These are phyloP conservation scores for Thermochaetoides dissita DNA, from an alignment of 2,329 filamentous ascomycete species.

Conservation along the genomic window DNA sequence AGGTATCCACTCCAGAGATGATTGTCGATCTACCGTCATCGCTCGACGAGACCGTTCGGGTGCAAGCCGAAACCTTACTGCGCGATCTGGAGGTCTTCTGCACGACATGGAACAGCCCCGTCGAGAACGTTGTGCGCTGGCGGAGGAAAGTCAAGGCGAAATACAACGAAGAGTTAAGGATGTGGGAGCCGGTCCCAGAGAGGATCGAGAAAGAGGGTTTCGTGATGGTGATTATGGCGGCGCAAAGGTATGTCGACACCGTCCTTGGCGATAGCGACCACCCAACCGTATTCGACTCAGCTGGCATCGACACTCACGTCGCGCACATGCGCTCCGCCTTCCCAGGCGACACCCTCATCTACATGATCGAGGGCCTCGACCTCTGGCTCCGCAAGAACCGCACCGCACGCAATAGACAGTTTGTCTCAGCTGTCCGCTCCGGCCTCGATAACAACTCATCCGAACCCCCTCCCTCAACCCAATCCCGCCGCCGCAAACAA, in stretches of 20 bases:
- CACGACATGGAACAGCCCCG: conserved; percentile 29
- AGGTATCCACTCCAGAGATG: conserved; percentile 61
- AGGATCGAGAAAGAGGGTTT: conserved; percentile 44
- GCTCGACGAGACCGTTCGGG: conserved; percentile 32
- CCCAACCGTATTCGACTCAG: too few relatives aligned
- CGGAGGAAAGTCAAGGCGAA: conserved; percentile 49
- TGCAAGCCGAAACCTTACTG: conserved; percentile 37
- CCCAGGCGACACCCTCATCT: conserved; percentile 42
- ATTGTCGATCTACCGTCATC: conserved; percentile 53
- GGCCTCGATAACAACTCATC: conserved; percentile 19
- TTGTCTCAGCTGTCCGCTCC: conserved; percentile 47
- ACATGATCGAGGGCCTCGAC: conserved; percentile 56
- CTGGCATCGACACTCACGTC: conserved; percentile 44
- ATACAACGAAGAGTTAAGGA: conserved; percentile 45
- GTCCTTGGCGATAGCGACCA: conserved; percentile 26
- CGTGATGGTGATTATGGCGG: conserved; percentile 46
- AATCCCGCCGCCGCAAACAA: conserved; percentile 12
- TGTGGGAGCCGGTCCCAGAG: conserved; percentile 49
- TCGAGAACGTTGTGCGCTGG: conserved; percentile 50
- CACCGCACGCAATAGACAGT: conserved; percentile 53
- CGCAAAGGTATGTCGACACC: conserved; percentile 52
- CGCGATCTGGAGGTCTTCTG: conserved; percentile 34
- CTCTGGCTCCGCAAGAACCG: conserved; percentile 56
- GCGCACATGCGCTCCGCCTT: conserved; percentile 39
- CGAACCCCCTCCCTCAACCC: conserved; percentile 5